A percentile compares a stretch with the other conserved stretches of the same genome.
Conservation (phyloP, 2,329 filamentous ascomycete species). For the Zarea fungicola region DNA sequence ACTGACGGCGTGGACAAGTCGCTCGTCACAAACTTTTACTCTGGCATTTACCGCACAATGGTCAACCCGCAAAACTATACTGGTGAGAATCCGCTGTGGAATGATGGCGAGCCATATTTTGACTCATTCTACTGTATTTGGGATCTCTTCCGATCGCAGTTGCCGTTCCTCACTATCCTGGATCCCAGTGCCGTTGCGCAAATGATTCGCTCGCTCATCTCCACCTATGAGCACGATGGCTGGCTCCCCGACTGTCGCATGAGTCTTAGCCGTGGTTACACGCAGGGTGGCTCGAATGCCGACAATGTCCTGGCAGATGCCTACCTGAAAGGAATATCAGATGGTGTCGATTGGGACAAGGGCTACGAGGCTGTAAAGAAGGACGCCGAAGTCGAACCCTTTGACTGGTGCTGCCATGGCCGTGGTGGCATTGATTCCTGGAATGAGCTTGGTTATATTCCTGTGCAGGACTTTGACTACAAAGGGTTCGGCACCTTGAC, state of each 20-base stretch:
- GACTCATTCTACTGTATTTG: constrained; percentile 75
- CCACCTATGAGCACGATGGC: constrained; percentile 64
- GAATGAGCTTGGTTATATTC: constrained; percentile 68
- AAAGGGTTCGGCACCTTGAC: constrained; percentile 65
- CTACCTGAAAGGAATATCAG: constrained; percentile 58
- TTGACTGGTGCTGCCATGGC: constrained; percentile 65
- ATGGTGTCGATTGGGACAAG: constrained; percentile 59
- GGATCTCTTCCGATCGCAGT: constrained; percentile 65
- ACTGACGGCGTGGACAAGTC: constrained; percentile 46
- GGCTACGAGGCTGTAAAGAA: constrained; percentile 68
- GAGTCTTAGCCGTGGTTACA: constrained; percentile 69
- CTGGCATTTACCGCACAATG: constrained; percentile 66
- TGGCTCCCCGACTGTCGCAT: constrained; percentile 73
- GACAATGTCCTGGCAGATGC: constrained; percentile 65
- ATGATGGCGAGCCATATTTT: constrained; percentile 63
- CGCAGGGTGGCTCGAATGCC: constrained; percentile 70
- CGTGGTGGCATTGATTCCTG: constrained; percentile 67
- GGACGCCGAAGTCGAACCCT: constrained; percentile 66
- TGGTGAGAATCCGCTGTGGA: constrained; percentile 65
- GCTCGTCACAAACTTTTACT: constrained; percentile 62
- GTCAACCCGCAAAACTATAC: constrained; percentile 71
- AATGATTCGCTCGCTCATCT: constrained; percentile 66
- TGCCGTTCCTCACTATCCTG: constrained; percentile 63
- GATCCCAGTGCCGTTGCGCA: constrained; percentile 59
- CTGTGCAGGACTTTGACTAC: constrained; percentile 61